These are phyloP conservation scores for Sugiyamaella grinbergsii DNA, from an alignment of 1,139 yeast genomes.

Conservation along the genomic window DNA sequence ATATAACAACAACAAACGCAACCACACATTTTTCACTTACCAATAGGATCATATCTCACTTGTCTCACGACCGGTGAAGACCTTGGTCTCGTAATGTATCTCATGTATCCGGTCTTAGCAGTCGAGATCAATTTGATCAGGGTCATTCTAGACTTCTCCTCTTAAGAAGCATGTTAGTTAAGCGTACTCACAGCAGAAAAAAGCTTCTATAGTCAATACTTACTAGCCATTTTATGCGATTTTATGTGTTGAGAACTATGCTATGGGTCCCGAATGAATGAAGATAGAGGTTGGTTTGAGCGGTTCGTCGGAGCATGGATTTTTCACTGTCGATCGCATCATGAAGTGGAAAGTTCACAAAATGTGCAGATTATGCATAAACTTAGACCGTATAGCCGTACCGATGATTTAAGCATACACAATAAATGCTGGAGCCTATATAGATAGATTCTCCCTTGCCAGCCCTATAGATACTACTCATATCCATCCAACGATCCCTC, in stretches of 20 bases:
- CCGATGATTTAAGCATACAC: no score
- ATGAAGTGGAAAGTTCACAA: not conserved
- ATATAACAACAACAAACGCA: not conserved
- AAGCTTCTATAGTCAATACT: slow-evolving; percentile 4
- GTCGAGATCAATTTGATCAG: slow-evolving; percentile 72
- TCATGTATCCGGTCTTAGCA: slow-evolving; percentile 83
- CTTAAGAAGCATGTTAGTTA: slow-evolving; percentile 19
- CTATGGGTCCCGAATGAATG: no score
- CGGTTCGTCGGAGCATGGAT: no score
- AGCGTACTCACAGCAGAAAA: not conserved
- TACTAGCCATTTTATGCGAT: slow-evolving; percentile 30
- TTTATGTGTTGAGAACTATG: no score
- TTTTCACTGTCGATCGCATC: slow-evolving; percentile 1
- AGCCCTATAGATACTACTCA: no score
- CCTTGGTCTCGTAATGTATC: slow-evolving; percentile 81
- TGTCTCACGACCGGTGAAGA: slow-evolving; percentile 76
- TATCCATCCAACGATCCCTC: no score
- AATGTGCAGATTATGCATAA: not conserved
- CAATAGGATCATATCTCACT: slow-evolving; percentile 83
- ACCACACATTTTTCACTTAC: slow-evolving; percentile 34
- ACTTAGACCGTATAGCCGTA: no score
- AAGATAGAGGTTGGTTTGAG: no score
- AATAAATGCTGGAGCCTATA: no score
- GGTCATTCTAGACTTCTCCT: slow-evolving; percentile 42
- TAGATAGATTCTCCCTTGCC: no score